These are phyloP conservation scores for Amphirosellinia nigrospora DNA, from an alignment of 495 filamentous ascomycete species.

Conservation along the genomic window DNA sequence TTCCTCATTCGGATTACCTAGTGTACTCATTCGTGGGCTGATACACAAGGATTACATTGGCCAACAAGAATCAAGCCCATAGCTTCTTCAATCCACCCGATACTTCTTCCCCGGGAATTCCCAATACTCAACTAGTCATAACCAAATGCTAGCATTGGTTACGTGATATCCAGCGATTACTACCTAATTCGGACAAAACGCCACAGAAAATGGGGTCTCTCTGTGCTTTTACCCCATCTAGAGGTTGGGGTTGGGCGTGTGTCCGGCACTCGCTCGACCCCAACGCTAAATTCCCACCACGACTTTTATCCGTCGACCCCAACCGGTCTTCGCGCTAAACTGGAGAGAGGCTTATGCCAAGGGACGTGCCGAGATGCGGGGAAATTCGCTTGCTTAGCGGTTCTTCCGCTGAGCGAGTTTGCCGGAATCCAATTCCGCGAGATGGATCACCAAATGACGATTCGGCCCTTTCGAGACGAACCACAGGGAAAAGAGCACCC, in stretches of 20 bases:
- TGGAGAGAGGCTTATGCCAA: not conserved
- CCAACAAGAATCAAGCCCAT: not conserved
- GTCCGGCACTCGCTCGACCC: constrained; percentile 9
- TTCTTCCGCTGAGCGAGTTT: constrained; percentile 2
- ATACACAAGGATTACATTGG: constrained; percentile 12
- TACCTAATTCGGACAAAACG: not conserved
- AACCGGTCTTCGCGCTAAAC: not conserved
- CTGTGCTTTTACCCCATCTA: not conserved
- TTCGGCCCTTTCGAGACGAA: constrained; percentile 12
- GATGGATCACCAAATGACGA: not conserved
- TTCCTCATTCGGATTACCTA: not conserved
- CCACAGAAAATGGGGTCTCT: constrained; percentile 13
- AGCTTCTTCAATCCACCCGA: too few species aligned
- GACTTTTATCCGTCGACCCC: not conserved
- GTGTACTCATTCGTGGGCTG: constrained; percentile 3
- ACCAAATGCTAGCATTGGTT: not conserved
- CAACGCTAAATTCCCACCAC: constrained; percentile 20
- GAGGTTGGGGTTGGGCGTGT: not conserved
- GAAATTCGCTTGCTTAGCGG: constrained; percentile 1
- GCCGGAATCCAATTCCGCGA: not conserved
- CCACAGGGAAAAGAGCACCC: not conserved
- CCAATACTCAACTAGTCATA: not conserved
- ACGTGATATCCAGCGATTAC: not conserved
- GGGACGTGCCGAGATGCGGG: constrained; percentile 19
- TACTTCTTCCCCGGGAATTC: not conserved